Evolutionary conservation across 495 filamentous ascomycete species (phyloP).

Genomic region (Aspergillus mulundensis): DNA sequence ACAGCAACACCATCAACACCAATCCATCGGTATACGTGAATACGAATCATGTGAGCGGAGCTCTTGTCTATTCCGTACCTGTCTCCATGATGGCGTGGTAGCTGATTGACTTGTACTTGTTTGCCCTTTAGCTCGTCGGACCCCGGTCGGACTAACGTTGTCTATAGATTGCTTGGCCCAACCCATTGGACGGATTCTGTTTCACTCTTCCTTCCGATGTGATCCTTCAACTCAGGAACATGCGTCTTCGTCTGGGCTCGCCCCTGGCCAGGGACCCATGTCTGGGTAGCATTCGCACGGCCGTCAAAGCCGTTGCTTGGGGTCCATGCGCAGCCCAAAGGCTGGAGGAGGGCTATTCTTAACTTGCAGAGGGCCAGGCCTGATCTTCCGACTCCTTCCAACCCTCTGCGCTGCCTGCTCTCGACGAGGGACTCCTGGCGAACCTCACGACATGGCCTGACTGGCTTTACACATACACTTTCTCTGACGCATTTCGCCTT

Average conservation of each 20-base stretch:
- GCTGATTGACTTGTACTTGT: neutral
- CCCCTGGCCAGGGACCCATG: neutral
- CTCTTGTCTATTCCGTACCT: too few species aligned
- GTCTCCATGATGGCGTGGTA: too few species aligned
- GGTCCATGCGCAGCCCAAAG: neutral
- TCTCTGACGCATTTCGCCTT: neutral
- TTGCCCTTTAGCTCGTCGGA: neutral
- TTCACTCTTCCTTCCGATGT: slow-evolving; percentile 4
- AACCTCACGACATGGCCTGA: neutral
- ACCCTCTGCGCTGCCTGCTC: neutral
- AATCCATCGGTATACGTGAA: too few species aligned
- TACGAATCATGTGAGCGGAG: too few species aligned
- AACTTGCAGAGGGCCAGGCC: neutral
- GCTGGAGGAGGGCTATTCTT: neutral
- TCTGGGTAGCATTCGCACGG: neutral
- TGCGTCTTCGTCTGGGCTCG: slow-evolving; percentile 10
- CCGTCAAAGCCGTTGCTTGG: neutral
- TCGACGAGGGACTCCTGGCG: neutral
- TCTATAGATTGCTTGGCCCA: slow-evolving; percentile 3
- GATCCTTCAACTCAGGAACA: slow-evolving; percentile 5
- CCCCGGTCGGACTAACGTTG: neutral
- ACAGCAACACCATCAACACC: too few species aligned
- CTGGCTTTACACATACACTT: neutral
- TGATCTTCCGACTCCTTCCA: neutral
- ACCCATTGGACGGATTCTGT: slow-evolving; percentile 16